phyloP scores from a whole-genome alignment of 2,329 filamentous ascomycete species.

The Penicillium polonicum region DNA sequence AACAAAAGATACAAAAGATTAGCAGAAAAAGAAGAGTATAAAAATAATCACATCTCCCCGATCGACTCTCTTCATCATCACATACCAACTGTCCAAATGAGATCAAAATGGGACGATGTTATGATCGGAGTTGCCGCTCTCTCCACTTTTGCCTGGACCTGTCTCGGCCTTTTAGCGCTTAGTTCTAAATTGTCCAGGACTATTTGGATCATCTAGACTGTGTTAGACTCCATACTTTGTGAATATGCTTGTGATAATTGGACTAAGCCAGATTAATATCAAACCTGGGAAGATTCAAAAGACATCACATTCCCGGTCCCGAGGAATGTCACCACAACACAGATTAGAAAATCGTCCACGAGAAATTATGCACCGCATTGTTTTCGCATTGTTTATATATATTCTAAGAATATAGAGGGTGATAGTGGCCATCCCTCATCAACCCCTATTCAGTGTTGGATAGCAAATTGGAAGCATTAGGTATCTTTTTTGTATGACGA shows the following conservation, averaged over 20 bases:
- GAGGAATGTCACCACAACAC: background rate
- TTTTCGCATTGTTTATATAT: background rate
- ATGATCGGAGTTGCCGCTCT: background rate
- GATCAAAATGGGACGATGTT: background rate
- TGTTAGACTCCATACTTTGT: too few relatives aligned
- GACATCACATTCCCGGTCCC: background rate
- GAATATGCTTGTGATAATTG: background rate
- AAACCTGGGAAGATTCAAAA: background rate
- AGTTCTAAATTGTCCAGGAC: background rate
- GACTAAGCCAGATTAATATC: background rate
- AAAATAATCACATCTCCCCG: background rate
- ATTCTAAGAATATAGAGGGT: background rate
- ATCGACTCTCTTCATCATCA: background rate
- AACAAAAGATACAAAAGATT: background rate
- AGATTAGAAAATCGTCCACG: background rate
- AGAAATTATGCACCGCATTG: background rate
- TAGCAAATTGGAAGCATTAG: background rate
- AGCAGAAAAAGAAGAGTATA: background rate
- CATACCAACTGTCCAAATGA: background rate
- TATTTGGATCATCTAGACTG: background rate
- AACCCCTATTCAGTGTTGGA: background rate
- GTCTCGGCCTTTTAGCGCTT: background rate
- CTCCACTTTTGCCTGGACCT: background rate
- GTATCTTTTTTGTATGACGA: background rate
- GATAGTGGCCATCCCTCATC: background rate